Evolutionary conservation across 2,329 filamentous ascomycete genomes (phyloP), one percentile per base, ranked within the genome.

Genomic region (Monilinia laxa): DNA sequence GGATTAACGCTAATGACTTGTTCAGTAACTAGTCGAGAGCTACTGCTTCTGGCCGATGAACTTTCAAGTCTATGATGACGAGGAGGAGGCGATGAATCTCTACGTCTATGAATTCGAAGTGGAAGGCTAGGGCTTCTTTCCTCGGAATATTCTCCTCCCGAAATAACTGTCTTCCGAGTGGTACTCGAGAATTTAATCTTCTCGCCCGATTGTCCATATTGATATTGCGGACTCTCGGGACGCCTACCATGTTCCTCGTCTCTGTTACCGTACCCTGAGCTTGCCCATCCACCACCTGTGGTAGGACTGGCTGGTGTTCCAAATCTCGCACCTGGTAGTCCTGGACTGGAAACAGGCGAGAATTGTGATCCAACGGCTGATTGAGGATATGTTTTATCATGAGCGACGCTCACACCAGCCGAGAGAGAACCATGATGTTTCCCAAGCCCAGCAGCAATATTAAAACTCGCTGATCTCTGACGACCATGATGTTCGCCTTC

Each of bases 191-290:
- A 79, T 2, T 73, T 72, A 38, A 75, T 69, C 31, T 74, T 76
- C 53, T 78, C 76, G 60, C 76, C 76, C 0, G 77, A 70, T 58
- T 76, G 76, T 49, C 77, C 77, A 64, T 82, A 79, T 56, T 81
- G 78, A 73, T 76, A 75, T 54, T 73, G 69, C 57, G 71, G 70
- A 0, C 76, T 72, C 28, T 78, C 74, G 1, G 74, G 73, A 62
- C 78, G 77, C 25, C 40, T 51, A 38, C n/a, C 12, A 28, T 56
- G 63, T 16, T 51, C 54, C 11, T 47, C 42, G 12, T 52, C 58
- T 60, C 68, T 55, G 49, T 66, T 62, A 6, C 65, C 28, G 25
- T 67, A 58, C 2, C 53, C 62, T 11, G 59, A 42, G 38, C 59
- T 53, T 18, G 53, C 47, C 20, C 35, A 62, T 23, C 59, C 59